Evolutionary conservation across 1,284 basidiomycete genomes (phyloP), one percentile per base, ranked within the genome.

Genomic region (Wallemia mellicola): DNA sequence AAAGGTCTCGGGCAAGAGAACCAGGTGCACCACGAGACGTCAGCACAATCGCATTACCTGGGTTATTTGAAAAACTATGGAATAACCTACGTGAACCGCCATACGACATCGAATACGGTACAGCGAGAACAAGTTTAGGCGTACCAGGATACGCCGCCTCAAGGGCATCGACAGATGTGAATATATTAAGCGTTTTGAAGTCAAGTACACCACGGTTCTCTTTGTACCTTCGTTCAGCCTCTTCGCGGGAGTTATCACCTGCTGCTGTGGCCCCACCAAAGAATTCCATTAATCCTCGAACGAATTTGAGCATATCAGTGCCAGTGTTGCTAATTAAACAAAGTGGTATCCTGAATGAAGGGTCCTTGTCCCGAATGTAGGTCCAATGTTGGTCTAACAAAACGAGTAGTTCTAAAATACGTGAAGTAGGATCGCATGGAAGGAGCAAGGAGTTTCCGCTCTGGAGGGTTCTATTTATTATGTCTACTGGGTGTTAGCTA

Each of bases 271-370:
- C 86, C 7, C 88, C 87, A 17, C 91, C 88, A 65, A 96, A 81
- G 91, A 92, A 98, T 69, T 96, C 94, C 79, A 96, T 92, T 81
- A 98, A 84, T 74, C 86, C 92, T 60, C 89, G 75, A 19, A 94
- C 86, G 65, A 92, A 89, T 1, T 86, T 84, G 33, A 96, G 73
- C 80, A 96, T 92, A 70, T 98, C 92, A 63, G 82, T 80, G 1
- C 84, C 89, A 1, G 87, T 92, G 28, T 81, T 77, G 61, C 85
- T 86, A 55, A 98, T 77, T 22, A 99, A 77, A 68, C 92, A 98
- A 28, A 99, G 83, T 0, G 92, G 91, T 62, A 72, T 75, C 25
- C 7, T 62, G 59, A 28, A 59, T 66, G 76, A 81, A 26, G 85
- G 77, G 58, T 79, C 57, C 1, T 78, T 3, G 76, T 64, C 65